Conservation (phyloP, 345 rosid species). For the Hibiscus tridactylites region DNA sequence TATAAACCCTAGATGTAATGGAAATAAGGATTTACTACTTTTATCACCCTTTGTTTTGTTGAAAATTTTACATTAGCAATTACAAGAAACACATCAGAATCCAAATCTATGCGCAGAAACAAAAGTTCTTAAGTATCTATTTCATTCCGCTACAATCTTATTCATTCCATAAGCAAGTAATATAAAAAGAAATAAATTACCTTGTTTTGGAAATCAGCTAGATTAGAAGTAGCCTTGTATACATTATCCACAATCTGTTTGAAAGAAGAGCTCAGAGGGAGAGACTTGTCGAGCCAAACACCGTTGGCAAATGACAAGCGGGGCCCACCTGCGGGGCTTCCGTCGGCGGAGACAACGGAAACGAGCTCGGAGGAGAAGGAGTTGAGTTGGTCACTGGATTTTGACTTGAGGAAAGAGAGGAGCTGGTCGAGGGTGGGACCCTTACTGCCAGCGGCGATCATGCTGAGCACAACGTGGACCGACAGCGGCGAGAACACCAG, state of each 20-base stretch:
- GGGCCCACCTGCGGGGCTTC: slow-evolving; percentile 62
- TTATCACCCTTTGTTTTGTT: no score
- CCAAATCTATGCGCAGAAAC: no score
- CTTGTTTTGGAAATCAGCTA: slow-evolving; percentile 69
- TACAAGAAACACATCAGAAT: no score
- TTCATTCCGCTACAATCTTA: not conserved
- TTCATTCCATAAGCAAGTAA: not conserved
- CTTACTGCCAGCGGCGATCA: slow-evolving; percentile 59
- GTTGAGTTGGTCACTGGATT: slow-evolving; percentile 46
- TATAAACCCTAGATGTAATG: no score
- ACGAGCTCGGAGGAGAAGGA: slow-evolving; percentile 53
- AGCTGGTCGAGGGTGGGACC: slow-evolving; percentile 63
- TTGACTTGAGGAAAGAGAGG: slow-evolving; percentile 62
- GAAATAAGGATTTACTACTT: no score
- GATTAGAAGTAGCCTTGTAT: slow-evolving; percentile 54
- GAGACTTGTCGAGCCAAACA: slow-evolving; percentile 58
- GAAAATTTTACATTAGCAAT: no score
- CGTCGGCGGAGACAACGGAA: slow-evolving; percentile 56
- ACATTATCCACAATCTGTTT: slow-evolving; percentile 39
- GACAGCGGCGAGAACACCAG: slow-evolving; percentile 74
- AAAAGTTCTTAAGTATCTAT: no score
- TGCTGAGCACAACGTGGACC: slow-evolving; percentile 55
- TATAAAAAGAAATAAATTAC: slow-evolving; percentile 14
- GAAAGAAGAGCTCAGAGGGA: slow-evolving; percentile 53
- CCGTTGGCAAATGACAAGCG: slow-evolving; percentile 51